Conservation (phyloP, 1,284 basidiomycete genomes). For the Fomes fomentarius region DNA sequence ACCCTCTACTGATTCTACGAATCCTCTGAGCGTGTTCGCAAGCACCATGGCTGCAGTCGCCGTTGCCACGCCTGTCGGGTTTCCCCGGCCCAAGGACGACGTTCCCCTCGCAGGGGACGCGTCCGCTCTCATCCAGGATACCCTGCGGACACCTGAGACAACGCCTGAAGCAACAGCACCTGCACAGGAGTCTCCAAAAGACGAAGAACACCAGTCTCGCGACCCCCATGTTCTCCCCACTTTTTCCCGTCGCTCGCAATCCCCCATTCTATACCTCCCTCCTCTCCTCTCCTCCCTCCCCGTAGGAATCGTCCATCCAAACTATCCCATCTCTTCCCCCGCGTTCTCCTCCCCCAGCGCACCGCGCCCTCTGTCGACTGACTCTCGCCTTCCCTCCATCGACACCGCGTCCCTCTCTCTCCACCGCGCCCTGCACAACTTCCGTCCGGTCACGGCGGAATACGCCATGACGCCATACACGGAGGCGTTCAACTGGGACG, state of each 20-base stretch:
- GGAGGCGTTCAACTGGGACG: conserved; percentile 87
- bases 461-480: conserved; percentile 72
- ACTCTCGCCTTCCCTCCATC: conserved; percentile 80
- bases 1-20: neutral
- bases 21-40: neutral
- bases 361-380: conserved; percentile 57
- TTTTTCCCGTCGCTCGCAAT: conserved; percentile 44
- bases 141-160: no score
- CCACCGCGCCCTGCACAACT: conserved; percentile 82
- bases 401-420: conserved; percentile 83
- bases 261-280: conserved; percentile 76
- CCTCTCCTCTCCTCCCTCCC: conserved; percentile 78
- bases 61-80: conserved; percentile 9
- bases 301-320: conserved; percentile 29
- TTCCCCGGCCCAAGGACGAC: neutral
- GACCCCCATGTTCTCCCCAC: conserved; percentile 66
- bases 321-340: conserved; percentile 25
- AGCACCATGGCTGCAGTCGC: conserved; percentile 22
- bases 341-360: conserved; percentile 31
- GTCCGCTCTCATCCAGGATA: neutral
- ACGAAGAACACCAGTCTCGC: conserved; percentile 20
- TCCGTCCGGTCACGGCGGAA: conserved; percentile 60
- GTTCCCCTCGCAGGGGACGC: neutral
- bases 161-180: no score
- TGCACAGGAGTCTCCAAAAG: conserved; percentile 11